A percentile compares a stretch with the other conserved stretches of the same genome.
phyloP scores from a whole-genome alignment of 192 early-diverging fungal species.

The Mortierella claussenii region DNA sequence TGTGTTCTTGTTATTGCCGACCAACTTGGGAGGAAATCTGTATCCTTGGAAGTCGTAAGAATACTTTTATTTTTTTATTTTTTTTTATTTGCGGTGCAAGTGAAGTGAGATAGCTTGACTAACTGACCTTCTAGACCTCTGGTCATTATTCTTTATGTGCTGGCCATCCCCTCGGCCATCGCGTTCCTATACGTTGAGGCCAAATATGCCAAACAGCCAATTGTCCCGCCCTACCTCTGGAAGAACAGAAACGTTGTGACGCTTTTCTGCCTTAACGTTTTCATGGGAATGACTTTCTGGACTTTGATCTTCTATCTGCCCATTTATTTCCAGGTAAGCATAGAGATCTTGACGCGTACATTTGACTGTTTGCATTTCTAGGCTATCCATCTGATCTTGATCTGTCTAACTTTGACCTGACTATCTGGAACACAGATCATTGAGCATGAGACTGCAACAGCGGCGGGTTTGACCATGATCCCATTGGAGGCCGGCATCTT shows the following conservation, averaged over 20 bases:
- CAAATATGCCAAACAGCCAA: conserved; percentile 77
- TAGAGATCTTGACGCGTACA: too few species aligned
- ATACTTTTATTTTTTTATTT: conserved; percentile 60
- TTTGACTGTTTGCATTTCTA: too few species aligned
- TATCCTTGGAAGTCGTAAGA: conserved; percentile 77
- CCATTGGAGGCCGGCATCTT: conserved; percentile 77
- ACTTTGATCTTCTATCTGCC: conserved; percentile 81
- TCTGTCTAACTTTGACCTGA: neutral
- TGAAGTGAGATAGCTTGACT: conserved; percentile 54
- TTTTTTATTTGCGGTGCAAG: conserved; percentile 56
- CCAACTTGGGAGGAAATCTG: conserved; percentile 74
- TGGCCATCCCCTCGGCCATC: conserved; percentile 56
- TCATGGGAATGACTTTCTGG: conserved; percentile 71
- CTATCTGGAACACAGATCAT: conserved; percentile 50
- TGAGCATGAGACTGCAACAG: conserved; percentile 74
- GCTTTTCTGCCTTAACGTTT: conserved; percentile 67
- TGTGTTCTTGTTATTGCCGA: conserved; percentile 72
- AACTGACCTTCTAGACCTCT: conserved; percentile 49
- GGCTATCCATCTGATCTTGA: neutral
- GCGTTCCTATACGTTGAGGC: conserved; percentile 69
- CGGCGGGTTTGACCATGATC: conserved; percentile 77
- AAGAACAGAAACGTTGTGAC: conserved; percentile 73
- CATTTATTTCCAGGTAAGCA: conserved; percentile 79
- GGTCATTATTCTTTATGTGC: conserved; percentile 64
- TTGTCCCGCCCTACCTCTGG: conserved; percentile 73